Base-by-base conservation (phyloP, 495 filamentous ascomycete genomes). In the Aspergillus ellipticus region DNA sequence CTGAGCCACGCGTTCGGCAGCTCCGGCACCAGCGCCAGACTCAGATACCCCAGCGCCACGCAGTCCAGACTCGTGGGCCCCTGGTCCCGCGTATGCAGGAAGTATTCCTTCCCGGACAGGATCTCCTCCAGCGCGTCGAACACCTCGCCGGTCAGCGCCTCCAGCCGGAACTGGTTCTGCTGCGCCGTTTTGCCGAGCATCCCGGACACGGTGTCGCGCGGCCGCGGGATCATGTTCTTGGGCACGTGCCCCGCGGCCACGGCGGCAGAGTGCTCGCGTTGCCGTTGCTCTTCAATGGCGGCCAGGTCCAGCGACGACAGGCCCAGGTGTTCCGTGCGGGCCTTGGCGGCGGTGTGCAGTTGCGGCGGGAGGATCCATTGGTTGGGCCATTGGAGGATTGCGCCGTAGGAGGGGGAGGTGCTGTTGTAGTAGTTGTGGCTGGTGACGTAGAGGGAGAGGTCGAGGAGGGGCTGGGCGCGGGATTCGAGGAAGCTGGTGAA, bases 361-460 rank as follows among this genome's bases (percentile, higher is more conserved):
- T 76, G 74, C 4, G 85, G 85, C 3, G 88, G 89, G 17, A 89
- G 81, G 46, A 85, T 86, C 82, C 89, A 97, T 64, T 88, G 87
- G 49, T 87, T 80, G 8, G 94, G 89, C 77, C 92, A 92, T 19
- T 86, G 85, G 28, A 96, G 83, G 54, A 96, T 80, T 4, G 74
- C 67, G 52, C 83, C 85, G 74, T 88, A 93, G 29, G 89, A 84
- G 8, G 90, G 89, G 7, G 88, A 84, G 31, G 90, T 96, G 35
- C 76, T 67, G 46, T 71, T 64, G 55, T 80, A 76, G 78, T 92
- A 98, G 73, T 96, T 97, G 55, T 87, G 81, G 58, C 85, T 86
- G 37, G 90, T 94, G 64, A 92, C 85, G 72, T 94, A 97, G 60
- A 98, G 86, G 50, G 83, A 91, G 61, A 93, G 83, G 58, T 89